Evolutionary conservation across 768 basidiomycete species (phyloP).

Genomic region (Auriscalpium orientale): DNA sequence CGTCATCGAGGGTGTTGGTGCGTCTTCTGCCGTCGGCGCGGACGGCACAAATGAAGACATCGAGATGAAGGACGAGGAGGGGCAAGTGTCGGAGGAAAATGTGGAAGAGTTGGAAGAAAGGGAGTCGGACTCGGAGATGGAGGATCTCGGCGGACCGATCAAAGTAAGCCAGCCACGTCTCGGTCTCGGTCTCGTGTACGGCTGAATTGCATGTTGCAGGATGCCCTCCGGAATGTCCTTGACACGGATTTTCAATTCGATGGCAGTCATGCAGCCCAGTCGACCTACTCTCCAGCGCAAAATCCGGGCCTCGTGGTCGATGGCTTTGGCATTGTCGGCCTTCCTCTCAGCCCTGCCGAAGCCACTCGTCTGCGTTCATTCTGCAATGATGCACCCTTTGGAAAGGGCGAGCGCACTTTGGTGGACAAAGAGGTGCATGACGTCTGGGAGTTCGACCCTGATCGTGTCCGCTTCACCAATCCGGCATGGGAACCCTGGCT

Average conservation of each 20-base stretch:
- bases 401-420: background rate
- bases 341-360: background rate
- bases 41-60: too few species aligned
- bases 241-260: background rate
- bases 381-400: background rate
- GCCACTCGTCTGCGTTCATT: background rate
- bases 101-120: background rate
- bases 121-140: background rate
- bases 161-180: background rate
- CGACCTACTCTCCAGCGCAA: background rate
- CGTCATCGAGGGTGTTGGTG: too few species aligned
- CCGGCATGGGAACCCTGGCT: background rate
- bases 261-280: background rate
- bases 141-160: background rate
- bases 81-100: background rate
- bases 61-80: background rate
- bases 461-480: background rate
- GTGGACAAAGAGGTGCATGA: background rate
- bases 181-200: background rate
- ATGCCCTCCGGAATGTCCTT: background rate
- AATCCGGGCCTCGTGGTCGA: background rate
- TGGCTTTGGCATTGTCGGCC: background rate
- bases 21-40: too few species aligned
- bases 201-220: background rate
- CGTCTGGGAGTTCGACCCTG: background rate